Evolutionary conservation across 495 filamentous ascomycete species (phyloP).

Genomic region (Podospora comata): DNA sequence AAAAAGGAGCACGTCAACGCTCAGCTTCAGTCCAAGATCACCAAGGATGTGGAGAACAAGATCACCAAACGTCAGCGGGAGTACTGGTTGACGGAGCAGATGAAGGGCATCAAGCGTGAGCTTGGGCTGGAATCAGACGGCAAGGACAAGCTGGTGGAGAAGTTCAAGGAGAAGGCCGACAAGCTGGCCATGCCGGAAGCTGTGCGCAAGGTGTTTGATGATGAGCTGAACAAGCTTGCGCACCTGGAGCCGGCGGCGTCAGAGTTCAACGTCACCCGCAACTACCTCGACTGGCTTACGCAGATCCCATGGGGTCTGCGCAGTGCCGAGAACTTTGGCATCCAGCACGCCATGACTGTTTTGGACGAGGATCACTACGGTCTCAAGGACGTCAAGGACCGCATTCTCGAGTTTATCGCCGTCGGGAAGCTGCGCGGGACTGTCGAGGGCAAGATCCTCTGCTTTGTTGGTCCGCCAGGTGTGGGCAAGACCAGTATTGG

Average conservation of each 20-base stretch:
- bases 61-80: conserved; percentile 97
- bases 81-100: conserved; percentile 99
- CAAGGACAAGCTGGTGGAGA: conserved; percentile 96
- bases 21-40: conserved; percentile 93
- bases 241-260: conserved; percentile 93
- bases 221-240: conserved; percentile 94
- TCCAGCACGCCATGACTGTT: conserved; percentile 82
- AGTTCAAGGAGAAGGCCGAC: conserved; percentile 90
- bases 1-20: conserved; percentile 99
- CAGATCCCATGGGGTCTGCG: conserved; percentile 97
- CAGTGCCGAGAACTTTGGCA: conserved; percentile 94
- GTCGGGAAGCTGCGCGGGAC: conserved; percentile 96
- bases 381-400: conserved; percentile 97
- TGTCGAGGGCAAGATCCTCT: conserved; percentile 98
- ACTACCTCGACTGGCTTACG: conserved; percentile 98
- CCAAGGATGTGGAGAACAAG: conserved; percentile 95
- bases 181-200: conserved; percentile 96
- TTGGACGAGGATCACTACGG: conserved; percentile 97
- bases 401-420: conserved; percentile 97
- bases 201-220: conserved; percentile 95
- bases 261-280: conserved; percentile 98
- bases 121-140: conserved; percentile 95
- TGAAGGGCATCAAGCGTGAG: conserved; percentile 97
- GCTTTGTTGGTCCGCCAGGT: conserved; percentile 90
- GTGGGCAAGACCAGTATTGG: conserved; percentile 99